Evolutionary conservation across 164 flowering plant species (phyloP).

Genomic region (Aristolochia californica): DNA sequence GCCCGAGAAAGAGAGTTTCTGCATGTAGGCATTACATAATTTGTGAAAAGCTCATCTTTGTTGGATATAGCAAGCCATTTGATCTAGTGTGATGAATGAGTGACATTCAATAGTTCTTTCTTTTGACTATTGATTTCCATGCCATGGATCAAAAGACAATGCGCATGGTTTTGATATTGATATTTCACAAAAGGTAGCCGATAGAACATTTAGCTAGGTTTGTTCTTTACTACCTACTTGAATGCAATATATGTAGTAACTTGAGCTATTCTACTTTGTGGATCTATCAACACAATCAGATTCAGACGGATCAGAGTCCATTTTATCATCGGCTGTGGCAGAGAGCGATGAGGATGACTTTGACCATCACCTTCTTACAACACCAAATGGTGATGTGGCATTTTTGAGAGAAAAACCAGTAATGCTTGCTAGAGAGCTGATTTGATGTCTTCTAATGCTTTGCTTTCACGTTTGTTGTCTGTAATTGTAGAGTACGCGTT

Average conservation of each 20-base stretch:
- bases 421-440: slow-evolving; percentile 47
- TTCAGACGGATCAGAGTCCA: slow-evolving; percentile 44
- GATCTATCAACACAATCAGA: slow-evolving; percentile 17
- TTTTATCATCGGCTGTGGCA: slow-evolving; percentile 27
- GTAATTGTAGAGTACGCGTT: slow-evolving; percentile 13
- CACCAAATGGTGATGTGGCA: slow-evolving; percentile 51
- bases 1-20: too few relatives aligned
- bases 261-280: slow-evolving; percentile 2
- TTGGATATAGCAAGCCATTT: too few relatives aligned
- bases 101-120: too few relatives aligned
- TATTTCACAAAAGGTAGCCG: too few relatives aligned
- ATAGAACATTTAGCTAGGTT: too few relatives aligned
- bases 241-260: background rate
- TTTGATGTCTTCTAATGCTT: slow-evolving; percentile 16
- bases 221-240: too few relatives aligned
- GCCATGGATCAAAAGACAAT: too few relatives aligned
- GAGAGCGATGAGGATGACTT: slow-evolving; percentile 51
- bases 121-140: too few relatives aligned
- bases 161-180: too few relatives aligned
- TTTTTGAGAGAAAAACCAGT: slow-evolving; percentile 61
- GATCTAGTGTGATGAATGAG: too few relatives aligned
- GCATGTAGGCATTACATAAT: too few relatives aligned
- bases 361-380: slow-evolving; percentile 54
- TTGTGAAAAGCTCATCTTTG: too few relatives aligned
- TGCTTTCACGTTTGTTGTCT: slow-evolving; percentile 5